phyloP scores from a whole-genome alignment of 495 filamentous ascomycete genomes.

The Bryoglossum gracile region DNA sequence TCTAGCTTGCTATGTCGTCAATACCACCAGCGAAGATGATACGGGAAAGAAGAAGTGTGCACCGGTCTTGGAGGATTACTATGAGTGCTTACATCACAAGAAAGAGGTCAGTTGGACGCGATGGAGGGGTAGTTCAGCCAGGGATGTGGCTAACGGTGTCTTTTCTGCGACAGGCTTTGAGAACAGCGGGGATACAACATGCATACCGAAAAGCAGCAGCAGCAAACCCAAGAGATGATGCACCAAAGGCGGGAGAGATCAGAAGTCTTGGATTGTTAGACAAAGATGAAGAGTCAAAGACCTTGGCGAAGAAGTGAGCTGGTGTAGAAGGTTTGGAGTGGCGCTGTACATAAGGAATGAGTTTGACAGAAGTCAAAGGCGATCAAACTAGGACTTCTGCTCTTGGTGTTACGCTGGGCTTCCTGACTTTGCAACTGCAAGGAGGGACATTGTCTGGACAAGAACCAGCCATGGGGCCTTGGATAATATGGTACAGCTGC shows the following conservation, averaged over 20 bases:
- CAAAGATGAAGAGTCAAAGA: conserved; percentile 71
- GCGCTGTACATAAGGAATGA: conserved; percentile 25
- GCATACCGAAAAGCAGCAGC: conserved; percentile 82
- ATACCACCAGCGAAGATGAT: conserved; percentile 63
- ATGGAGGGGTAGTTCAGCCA: neutral
- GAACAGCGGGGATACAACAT: conserved; percentile 68
- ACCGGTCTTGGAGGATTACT: conserved; percentile 90
- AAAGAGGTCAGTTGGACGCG: conserved; percentile 69
- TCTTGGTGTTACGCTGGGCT: neutral
- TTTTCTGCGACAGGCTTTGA: conserved; percentile 52
- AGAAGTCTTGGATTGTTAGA: conserved; percentile 74
- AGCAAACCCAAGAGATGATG: conserved; percentile 67
- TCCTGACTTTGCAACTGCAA: neutral
- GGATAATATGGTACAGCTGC: too few species aligned
- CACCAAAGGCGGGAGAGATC: conserved; percentile 65
- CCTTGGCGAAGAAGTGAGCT: conserved; percentile 38
- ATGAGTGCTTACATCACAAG: conserved; percentile 95
- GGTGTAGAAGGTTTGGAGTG: neutral
- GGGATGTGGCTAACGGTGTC: conserved; percentile 10
- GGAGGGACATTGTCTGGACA: too few species aligned
- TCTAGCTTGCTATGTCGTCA: conserved; percentile 83
- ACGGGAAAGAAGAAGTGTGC: conserved; percentile 83
- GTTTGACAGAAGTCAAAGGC: neutral
- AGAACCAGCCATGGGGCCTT: too few species aligned
- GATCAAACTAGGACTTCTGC: neutral